Evolutionary conservation across 495 filamentous ascomycete genomes (phyloP).

Genomic region (Copromyces sp.): DNA sequence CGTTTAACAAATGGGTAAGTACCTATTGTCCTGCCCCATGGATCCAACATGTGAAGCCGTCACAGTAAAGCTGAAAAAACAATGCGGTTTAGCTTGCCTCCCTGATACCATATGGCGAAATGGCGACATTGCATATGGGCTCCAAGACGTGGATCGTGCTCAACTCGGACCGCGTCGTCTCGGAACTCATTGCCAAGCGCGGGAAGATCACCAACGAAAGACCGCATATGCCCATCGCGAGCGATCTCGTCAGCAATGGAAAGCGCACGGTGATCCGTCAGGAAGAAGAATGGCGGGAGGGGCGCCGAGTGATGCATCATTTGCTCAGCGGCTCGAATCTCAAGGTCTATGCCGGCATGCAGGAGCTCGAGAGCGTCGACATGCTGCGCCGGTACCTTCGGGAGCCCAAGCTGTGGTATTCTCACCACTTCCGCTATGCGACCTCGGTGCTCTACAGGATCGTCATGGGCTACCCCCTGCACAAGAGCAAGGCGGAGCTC

Average conservation of each 20-base stretch:
- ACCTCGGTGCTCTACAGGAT: slow-evolving; percentile 29
- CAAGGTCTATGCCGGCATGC: slow-evolving; percentile 25
- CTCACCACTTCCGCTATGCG: slow-evolving; percentile 33
- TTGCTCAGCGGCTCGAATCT: slow-evolving; percentile 28
- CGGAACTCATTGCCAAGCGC: slow-evolving; percentile 24
- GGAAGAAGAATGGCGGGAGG: slow-evolving; percentile 19
- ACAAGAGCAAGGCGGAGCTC: slow-evolving; percentile 7
- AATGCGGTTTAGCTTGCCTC: slow-evolving; percentile 1
- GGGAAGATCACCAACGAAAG: slow-evolving; percentile 20
- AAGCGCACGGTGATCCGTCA: slow-evolving; percentile 19
- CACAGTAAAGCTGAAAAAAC: slow-evolving; percentile 1
- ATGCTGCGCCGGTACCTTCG: slow-evolving; percentile 27
- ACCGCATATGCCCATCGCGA: slow-evolving; percentile 18
- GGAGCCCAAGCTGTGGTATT: slow-evolving; percentile 28
- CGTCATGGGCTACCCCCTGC: slow-evolving; percentile 5
- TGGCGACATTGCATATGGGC: slow-evolving; percentile 16
- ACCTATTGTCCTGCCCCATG: not conserved
- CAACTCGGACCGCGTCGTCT: slow-evolving; percentile 24
- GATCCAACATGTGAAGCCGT: not conserved
- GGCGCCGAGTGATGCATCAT: slow-evolving; percentile 31
- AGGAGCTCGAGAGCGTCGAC: slow-evolving; percentile 32
- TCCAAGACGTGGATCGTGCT: slow-evolving; percentile 25
- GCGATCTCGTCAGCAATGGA: slow-evolving; percentile 19
- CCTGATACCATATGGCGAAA: slow-evolving; percentile 12
- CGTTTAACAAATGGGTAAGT: slow-evolving; percentile 1